Percentiles rank a stretch among this genome's conserved stretches.
These are phyloP conservation scores for Emericellopsis cladophorae DNA, from an alignment of 2,329 filamentous ascomycete species.

Conservation along the genomic window DNA sequence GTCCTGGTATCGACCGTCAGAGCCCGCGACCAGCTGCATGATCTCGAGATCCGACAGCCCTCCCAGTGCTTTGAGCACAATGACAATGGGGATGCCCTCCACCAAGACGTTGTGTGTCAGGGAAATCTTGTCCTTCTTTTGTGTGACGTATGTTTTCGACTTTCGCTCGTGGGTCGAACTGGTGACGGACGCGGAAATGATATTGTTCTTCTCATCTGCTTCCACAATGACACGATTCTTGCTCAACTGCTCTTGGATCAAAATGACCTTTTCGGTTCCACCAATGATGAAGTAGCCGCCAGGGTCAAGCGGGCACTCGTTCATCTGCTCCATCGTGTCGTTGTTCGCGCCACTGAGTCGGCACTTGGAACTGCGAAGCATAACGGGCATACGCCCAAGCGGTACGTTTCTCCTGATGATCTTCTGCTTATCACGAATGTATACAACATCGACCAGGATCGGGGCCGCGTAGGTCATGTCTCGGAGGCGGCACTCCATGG, in stretches of 20 bases:
- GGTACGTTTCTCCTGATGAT: slow-evolving; percentile 65
- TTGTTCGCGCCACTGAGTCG: slow-evolving; percentile 75
- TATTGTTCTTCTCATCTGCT: slow-evolving; percentile 78
- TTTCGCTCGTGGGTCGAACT: slow-evolving; percentile 97
- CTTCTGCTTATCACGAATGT: slow-evolving; percentile 67
- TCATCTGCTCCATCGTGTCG: slow-evolving; percentile 77
- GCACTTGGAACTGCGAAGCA: slow-evolving; percentile 93
- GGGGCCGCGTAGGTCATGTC: slow-evolving; percentile 98
- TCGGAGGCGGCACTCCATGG: slow-evolving; percentile 89
- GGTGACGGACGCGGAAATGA: slow-evolving; percentile 91
- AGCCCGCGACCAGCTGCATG: slow-evolving; percentile 76
- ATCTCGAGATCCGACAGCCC: slow-evolving; percentile 94
- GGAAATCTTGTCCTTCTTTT: slow-evolving; percentile 86
- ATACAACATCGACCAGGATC: slow-evolving; percentile 85
- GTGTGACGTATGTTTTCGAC: slow-evolving; percentile 89
- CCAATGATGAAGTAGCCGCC: slow-evolving; percentile 97
- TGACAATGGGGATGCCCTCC: slow-evolving; percentile 90
- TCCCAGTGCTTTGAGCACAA: slow-evolving; percentile 85
- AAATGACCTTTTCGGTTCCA: slow-evolving; percentile 95
- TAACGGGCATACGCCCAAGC: slow-evolving; percentile 87
- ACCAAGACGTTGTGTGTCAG: slow-evolving; percentile 87
- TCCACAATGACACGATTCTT: slow-evolving; percentile 99
- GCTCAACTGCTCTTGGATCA: slow-evolving; percentile 96
- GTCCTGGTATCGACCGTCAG: slow-evolving; percentile 82
- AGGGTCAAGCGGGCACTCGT: slow-evolving; percentile 91